Evolutionary conservation across 768 basidiomycete species (phyloP).

Genomic region (Amanita polypyramis): DNA sequence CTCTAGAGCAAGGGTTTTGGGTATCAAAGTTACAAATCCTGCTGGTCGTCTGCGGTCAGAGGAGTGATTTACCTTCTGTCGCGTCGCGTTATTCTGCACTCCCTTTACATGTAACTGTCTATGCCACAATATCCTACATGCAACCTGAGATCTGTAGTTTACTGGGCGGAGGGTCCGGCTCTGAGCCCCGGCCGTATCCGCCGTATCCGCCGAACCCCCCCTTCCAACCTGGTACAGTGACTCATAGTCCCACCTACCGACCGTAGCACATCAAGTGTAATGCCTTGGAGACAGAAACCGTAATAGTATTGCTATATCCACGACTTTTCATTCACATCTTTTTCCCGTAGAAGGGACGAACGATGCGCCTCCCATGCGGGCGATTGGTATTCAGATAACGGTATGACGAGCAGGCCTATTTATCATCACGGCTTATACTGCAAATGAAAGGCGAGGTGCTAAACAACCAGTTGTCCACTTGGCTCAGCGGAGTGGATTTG

Average conservation of each 20-base stretch:
- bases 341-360: constrained; percentile 10
- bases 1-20: constrained; percentile 69
- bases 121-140: background rate
- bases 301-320: constrained; percentile 7
- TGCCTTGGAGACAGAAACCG: constrained; percentile 14
- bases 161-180: background rate
- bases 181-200: background rate
- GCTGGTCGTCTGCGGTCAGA: constrained; percentile 90
- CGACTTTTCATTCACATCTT: background rate
- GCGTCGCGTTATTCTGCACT: constrained; percentile 23
- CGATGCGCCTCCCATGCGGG: constrained; percentile 77
- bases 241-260: too few species aligned
- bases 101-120: constrained; percentile 1
- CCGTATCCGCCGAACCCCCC: background rate
- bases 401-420: constrained; percentile 25
- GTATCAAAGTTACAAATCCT: constrained; percentile 91
- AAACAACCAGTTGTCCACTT: constrained; percentile 46
- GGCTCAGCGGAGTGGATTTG: constrained; percentile 46
- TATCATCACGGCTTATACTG: constrained; percentile 8
- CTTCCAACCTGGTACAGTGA: background rate
- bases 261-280: too few species aligned
- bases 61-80: constrained; percentile 49
- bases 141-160: too few species aligned
- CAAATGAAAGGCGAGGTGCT: constrained; percentile 41
- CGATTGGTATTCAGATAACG: constrained; percentile 76